These are phyloP conservation scores for Chlorencoelia australis DNA, from an alignment of 2,329 filamentous ascomycete genomes.

Conservation along the genomic window DNA sequence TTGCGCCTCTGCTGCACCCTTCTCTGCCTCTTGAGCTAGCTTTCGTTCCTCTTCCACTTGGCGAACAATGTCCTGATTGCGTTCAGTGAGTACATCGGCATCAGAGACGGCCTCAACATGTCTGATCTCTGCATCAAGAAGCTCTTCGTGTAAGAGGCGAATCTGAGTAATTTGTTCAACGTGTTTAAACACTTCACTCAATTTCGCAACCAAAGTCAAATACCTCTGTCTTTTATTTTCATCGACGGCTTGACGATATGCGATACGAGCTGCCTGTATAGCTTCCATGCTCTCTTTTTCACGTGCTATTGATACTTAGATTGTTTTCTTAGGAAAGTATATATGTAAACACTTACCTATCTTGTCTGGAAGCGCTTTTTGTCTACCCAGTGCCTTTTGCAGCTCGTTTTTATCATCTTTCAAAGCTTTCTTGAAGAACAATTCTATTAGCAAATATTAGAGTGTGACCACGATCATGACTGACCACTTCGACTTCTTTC, in stretches of 20 bases:
- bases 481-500: constrained; percentile 33
- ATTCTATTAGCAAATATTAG: background rate
- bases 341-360: constrained; percentile 44
- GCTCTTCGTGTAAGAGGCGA: constrained; percentile 47
- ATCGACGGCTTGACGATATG: constrained; percentile 32
- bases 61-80: constrained; percentile 49
- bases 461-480: background rate
- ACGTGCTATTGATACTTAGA: constrained; percentile 24
- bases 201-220: constrained; percentile 43
- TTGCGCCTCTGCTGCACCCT: constrained; percentile 31
- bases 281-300: constrained; percentile 29
- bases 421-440: constrained; percentile 34
- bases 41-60: constrained; percentile 38
- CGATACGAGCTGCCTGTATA: constrained; percentile 30
- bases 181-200: constrained; percentile 40
- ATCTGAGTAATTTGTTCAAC: constrained; percentile 53
- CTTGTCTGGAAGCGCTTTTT: constrained; percentile 57
- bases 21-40: constrained; percentile 31
- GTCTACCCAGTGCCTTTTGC: constrained; percentile 56
- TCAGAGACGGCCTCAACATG: constrained; percentile 79
- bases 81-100: constrained; percentile 53
- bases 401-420: constrained; percentile 54
- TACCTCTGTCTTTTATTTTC: constrained; percentile 46
- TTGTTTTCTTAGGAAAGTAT: background rate
- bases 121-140: constrained; percentile 61